A percentile compares a stretch with the other conserved stretches of the same genome.
phyloP scores from a whole-genome alignment of 73 alveolate species.

The Durusdinium trenchii region DNA sequence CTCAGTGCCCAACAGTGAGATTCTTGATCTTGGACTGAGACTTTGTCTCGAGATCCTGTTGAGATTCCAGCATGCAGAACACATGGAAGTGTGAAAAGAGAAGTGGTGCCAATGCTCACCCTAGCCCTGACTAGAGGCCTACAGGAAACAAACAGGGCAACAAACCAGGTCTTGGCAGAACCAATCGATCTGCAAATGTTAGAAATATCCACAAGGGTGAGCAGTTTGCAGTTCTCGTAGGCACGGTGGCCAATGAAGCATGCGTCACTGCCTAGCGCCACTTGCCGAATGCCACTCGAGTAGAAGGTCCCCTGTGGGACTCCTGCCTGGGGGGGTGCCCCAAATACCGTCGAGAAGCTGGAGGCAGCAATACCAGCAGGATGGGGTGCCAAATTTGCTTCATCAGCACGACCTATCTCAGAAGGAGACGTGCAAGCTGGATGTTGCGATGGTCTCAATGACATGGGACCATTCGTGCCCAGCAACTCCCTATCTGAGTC shows the following conservation, averaged over 20 bases:
- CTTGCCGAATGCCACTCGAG: too few relatives aligned
- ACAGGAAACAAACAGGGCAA: background rate
- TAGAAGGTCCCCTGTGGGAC: too few relatives aligned
- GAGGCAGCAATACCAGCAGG: too few relatives aligned
- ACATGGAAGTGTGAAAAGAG: too few relatives aligned
- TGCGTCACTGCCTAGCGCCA: too few relatives aligned
- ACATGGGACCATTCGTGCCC: background rate
- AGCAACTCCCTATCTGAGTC: background rate
- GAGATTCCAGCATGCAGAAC: too few relatives aligned
- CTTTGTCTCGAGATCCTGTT: slow-evolving; percentile 71
- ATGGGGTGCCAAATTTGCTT: too few relatives aligned
- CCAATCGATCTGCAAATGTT: background rate
- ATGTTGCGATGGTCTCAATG: too few relatives aligned
- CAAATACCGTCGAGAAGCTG: background rate
- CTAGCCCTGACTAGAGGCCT: background rate
- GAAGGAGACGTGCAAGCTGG: background rate
- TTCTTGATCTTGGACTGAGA: slow-evolving; percentile 84
- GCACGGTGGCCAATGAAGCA: too few relatives aligned
- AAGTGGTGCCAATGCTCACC: background rate
- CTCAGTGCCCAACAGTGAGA: slow-evolving; percentile 17
- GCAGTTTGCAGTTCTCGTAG: too few relatives aligned
- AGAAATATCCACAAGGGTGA: too few relatives aligned
- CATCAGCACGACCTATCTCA: background rate
- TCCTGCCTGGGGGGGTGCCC: too few relatives aligned
- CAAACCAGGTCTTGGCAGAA: background rate